Conservation (phyloP, 2,329 filamentous ascomycete genomes). For the Orbilia blumenaviensis region DNA sequence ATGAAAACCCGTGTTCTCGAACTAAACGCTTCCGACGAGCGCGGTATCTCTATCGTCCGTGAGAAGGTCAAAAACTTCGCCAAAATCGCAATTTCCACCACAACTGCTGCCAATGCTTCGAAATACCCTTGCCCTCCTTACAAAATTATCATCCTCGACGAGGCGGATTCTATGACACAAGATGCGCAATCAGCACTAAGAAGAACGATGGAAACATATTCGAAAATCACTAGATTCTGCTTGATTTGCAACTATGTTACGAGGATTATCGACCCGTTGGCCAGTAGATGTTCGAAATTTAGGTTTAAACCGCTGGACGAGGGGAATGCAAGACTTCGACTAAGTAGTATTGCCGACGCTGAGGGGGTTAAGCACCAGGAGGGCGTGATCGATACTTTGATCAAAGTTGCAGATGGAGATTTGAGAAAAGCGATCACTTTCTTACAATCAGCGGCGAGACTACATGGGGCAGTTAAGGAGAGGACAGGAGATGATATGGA, state of each 20-base stretch:
- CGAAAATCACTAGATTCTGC: constrained; percentile 94
- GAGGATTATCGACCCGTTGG: constrained; percentile 94
- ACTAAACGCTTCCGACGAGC: constrained; percentile 98
- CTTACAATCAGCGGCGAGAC: constrained; percentile 87
- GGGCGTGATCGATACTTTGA: constrained; percentile 82
- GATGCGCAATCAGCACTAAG: constrained; percentile 93
- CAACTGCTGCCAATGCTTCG: constrained; percentile 71
- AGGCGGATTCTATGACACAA: constrained; percentile 98
- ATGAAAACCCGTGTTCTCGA: constrained; percentile 95
- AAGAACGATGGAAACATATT: constrained; percentile 98
- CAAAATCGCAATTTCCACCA: constrained; percentile 88
- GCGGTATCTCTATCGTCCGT: constrained; percentile 94
- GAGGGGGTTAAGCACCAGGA: constrained; percentile 80
- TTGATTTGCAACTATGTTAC: constrained; percentile 99
- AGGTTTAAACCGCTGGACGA: constrained; percentile 96
- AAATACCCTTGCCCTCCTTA: constrained; percentile 94
- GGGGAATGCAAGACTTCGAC: constrained; percentile 78
- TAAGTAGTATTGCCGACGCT: constrained; percentile 81
- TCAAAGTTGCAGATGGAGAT: constrained; percentile 91
- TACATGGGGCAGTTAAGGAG: constrained; percentile 74
- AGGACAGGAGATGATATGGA: constrained; percentile 72
- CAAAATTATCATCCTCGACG: constrained; percentile 98
- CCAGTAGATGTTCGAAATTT: constrained; percentile 94
- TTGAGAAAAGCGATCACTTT: constrained; percentile 95
- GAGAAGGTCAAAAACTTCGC: constrained; percentile 99